These are phyloP conservation scores for Calamus simplicifolius DNA, from an alignment of 176 grass and related monocot genomes.

Conservation along the genomic window DNA sequence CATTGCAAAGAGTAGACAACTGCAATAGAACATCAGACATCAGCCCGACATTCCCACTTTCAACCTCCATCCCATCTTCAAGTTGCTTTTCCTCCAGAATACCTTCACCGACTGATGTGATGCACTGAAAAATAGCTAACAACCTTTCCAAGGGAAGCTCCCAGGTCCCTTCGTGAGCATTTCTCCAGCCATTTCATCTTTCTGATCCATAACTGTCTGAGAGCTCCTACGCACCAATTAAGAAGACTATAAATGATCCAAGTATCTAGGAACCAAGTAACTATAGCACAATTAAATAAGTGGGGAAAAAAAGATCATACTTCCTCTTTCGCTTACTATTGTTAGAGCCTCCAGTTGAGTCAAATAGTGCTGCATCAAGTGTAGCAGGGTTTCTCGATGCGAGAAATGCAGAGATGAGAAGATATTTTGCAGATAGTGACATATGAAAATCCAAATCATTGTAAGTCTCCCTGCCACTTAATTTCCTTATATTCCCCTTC, in stretches of 20 bases:
- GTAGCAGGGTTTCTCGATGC: slow-evolving; percentile 84
- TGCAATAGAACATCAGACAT: slow-evolving; percentile 92
- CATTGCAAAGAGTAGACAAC: slow-evolving; percentile 92
- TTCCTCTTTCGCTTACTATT: slow-evolving; percentile 62
- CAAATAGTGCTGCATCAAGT: slow-evolving; percentile 87
- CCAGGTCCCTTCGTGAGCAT: slow-evolving; percentile 84
- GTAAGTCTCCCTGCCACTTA: slow-evolving; percentile 28
- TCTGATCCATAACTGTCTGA: slow-evolving; percentile 43
- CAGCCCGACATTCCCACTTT: slow-evolving; percentile 32
- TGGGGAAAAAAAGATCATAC: slow-evolving; percentile 28
- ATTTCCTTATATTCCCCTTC: slow-evolving; percentile 42
- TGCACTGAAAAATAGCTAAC: slow-evolving; percentile 96
- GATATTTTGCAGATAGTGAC: slow-evolving; percentile 77
- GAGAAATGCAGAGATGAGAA: slow-evolving; percentile 81
- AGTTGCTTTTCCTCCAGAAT: slow-evolving; percentile 36
- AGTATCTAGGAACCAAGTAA: not conserved
- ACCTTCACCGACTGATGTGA: slow-evolving; percentile 72
- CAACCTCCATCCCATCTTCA: slow-evolving; percentile 11
- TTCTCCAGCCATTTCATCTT: slow-evolving; percentile 63
- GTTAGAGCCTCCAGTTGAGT: slow-evolving; percentile 74
- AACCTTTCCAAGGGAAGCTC: slow-evolving; percentile 85
- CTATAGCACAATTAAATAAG: slow-evolving; percentile 7
- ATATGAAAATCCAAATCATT: slow-evolving; percentile 82
- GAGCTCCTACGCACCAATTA: slow-evolving; percentile 43
- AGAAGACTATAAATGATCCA: not conserved